Conservation (phyloP, 805 yeast genomes). For the Candida vaughaniae region DNA sequence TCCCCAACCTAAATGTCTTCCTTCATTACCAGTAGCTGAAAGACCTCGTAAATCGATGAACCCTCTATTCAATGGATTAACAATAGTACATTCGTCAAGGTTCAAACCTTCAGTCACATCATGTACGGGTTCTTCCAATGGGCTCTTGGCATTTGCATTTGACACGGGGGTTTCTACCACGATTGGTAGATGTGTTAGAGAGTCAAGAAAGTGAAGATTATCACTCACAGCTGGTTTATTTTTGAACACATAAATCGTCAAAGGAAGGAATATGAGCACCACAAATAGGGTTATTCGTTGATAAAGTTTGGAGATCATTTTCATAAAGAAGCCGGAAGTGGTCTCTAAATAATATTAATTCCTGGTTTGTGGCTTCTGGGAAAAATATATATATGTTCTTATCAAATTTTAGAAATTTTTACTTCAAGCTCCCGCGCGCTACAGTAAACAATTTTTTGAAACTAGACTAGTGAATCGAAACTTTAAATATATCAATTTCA, state of each 20-base stretch:
- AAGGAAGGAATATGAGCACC: slow-evolving; percentile 3
- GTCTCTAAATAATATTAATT: too few species aligned
- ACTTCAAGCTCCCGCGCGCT: too few species aligned
- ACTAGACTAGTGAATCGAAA: too few species aligned
- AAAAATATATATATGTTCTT: too few species aligned
- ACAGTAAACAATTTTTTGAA: too few species aligned
- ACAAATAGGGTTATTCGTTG: slow-evolving; percentile 12
- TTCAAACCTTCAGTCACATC: slow-evolving; percentile 5
- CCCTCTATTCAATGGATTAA: slow-evolving; percentile 42
- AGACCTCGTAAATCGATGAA: slow-evolving; percentile 53
- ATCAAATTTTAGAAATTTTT: too few species aligned
- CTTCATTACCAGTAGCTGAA: slow-evolving; percentile 46
- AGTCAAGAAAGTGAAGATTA: slow-evolving; percentile 11
- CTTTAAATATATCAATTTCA: too few species aligned
- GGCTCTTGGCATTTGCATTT: background rate
- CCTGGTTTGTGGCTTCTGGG: too few species aligned
- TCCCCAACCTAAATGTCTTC: slow-evolving; percentile 54
- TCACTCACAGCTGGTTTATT: slow-evolving; percentile 3
- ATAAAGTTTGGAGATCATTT: slow-evolving; percentile 12
- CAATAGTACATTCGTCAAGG: slow-evolving; percentile 38
- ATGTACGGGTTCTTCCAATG: background rate
- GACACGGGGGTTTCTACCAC: slow-evolving; percentile 1
- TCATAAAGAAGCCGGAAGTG: too few species aligned
- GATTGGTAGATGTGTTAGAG: slow-evolving; percentile 11
- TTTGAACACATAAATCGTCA: slow-evolving; percentile 5